Evolutionary conservation across 1,139 yeast species (phyloP).

Genomic region (Sporopachydermia cereana): DNA sequence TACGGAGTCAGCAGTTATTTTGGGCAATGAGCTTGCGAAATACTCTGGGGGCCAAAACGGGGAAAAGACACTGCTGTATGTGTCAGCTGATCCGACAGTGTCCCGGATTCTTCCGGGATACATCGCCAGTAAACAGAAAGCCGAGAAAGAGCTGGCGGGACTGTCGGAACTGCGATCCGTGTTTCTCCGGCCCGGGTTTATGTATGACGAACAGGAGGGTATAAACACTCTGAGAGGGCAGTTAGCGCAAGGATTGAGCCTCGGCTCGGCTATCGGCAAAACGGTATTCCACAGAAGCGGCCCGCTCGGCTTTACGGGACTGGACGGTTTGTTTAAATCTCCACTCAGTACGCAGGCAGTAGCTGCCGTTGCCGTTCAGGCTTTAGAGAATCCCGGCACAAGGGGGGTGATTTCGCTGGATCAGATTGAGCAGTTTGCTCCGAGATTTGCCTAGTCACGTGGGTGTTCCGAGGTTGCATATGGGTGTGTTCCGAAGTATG

Average conservation of each 20-base stretch:
- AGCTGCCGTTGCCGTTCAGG: conserved; percentile 45
- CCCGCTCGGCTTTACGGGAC: conserved; percentile 12
- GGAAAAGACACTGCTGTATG: conserved; percentile 47
- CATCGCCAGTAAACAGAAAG: conserved; percentile 62
- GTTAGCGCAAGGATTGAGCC: conserved; percentile 32
- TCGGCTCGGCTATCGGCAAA: conserved; percentile 23
- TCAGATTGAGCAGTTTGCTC: conserved; percentile 25
- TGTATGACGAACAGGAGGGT: conserved; percentile 46
- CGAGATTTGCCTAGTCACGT: neutral
- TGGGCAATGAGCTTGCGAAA: conserved; percentile 45
- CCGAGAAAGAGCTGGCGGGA: conserved; percentile 44
- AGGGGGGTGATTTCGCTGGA: conserved; percentile 51
- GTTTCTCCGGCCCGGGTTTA: conserved; percentile 68
- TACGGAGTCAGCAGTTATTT: conserved; percentile 44
- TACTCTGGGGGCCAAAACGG: conserved; percentile 10
- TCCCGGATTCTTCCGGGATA: conserved; percentile 63
- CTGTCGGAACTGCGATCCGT: conserved; percentile 40
- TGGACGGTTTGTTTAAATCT: conserved; percentile 12
- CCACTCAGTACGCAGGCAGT: conserved; percentile 54
- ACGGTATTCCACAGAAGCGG: conserved; percentile 29
- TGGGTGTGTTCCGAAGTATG: too few species aligned
- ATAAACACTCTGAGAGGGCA: conserved; percentile 25
- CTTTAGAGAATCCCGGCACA: conserved; percentile 37
- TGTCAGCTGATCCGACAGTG: conserved; percentile 62
- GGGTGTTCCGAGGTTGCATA: neutral